Conservation (phyloP, 1,284 basidiomycete genomes). For the Hypsizygus ulmarius region DNA sequence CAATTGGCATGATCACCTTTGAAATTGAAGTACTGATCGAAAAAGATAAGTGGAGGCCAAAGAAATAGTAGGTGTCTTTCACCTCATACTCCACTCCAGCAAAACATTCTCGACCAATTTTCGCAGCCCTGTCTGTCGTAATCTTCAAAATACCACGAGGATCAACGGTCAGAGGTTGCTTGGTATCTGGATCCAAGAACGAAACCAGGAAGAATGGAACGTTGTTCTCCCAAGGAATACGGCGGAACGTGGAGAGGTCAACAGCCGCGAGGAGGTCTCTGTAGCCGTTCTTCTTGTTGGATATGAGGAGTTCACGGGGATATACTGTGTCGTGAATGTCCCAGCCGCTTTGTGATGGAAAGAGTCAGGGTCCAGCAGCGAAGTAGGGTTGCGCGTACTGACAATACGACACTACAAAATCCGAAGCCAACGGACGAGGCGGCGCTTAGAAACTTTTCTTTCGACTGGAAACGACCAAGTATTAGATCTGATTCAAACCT, state of each 20-base stretch:
- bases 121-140: conserved; percentile 50
- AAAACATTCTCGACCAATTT: conserved; percentile 58
- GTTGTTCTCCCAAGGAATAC: conserved; percentile 91
- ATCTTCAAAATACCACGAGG: conserved; percentile 80
- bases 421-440: conserved; percentile 85
- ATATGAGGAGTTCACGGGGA: conserved; percentile 82
- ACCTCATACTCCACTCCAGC: conserved; percentile 93
- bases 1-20: conserved; percentile 50
- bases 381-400: conserved; percentile 22
- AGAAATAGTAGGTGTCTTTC: conserved; percentile 16
- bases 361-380: not conserved
- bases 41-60: not conserved
- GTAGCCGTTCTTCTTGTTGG: conserved; percentile 90
- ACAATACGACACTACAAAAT: conserved; percentile 92
- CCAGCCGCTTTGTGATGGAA: conserved; percentile 62
- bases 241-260: conserved; percentile 81
- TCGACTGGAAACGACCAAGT: conserved; percentile 54
- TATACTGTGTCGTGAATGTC: conserved; percentile 87
- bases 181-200: conserved; percentile 84
- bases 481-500: not conserved
- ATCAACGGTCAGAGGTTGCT: conserved; percentile 75
- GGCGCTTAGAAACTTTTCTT: conserved; percentile 87
- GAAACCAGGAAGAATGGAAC: conserved; percentile 92
- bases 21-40: conserved; percentile 89
- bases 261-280: conserved; percentile 83